Conservation (phyloP, 1,139 yeast species). For the Suhomyces terraborum region DNA sequence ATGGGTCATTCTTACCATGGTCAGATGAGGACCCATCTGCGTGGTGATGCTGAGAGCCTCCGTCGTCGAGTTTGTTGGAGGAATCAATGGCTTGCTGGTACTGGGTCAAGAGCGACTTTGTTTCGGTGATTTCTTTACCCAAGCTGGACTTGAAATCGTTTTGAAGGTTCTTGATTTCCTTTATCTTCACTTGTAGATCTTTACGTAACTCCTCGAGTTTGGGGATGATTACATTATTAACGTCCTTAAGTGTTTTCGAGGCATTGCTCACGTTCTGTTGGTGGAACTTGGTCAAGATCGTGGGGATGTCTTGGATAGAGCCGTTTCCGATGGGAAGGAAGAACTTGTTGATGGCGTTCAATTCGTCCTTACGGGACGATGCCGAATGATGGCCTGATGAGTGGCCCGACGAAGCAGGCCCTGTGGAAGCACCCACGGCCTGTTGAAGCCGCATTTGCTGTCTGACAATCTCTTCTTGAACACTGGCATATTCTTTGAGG, state of each 20-base stretch:
- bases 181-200: constrained; percentile 79
- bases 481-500: constrained; percentile 75
- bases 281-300: constrained; percentile 71
- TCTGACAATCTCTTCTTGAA: constrained; percentile 83
- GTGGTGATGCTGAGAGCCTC: constrained; percentile 19
- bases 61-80: constrained; percentile 37
- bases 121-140: constrained; percentile 64
- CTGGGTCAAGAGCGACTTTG: constrained; percentile 53
- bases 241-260: constrained; percentile 69
- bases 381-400: constrained; percentile 16
- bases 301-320: constrained; percentile 80
- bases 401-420: constrained; percentile 17
- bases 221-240: constrained; percentile 70
- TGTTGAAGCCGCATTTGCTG: constrained; percentile 82
- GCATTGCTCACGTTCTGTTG: constrained; percentile 69
- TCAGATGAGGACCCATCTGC: constrained; percentile 22
- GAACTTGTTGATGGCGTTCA: constrained; percentile 46
- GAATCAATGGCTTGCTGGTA: constrained; percentile 48
- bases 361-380: constrained; percentile 29
- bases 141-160: constrained; percentile 82
- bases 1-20: constrained; percentile 73
- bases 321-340: constrained; percentile 79
- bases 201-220: constrained; percentile 82
- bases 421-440: constrained; percentile 54
- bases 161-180: constrained; percentile 79